A percentile compares a stretch with the other conserved stretches of the same genome.
These are phyloP conservation scores for Boletus austroedulis DNA, from an alignment of 1,284 basidiomycete species.

Conservation along the genomic window DNA sequence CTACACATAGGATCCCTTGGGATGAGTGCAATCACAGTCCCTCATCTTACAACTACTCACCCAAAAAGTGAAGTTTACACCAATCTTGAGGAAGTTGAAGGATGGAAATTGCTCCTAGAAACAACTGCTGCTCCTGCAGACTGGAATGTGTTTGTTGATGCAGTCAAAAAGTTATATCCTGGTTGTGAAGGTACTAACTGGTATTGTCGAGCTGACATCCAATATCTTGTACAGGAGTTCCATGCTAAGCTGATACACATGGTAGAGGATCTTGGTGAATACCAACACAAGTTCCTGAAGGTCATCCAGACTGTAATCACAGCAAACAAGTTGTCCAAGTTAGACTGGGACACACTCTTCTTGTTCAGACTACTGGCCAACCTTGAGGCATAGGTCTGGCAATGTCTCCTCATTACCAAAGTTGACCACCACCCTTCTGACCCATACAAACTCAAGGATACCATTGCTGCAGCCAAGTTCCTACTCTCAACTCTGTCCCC, in stretches of 20 bases:
- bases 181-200: not conserved
- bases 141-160: too few species aligned
- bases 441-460: too few species aligned
- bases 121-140: not conserved
- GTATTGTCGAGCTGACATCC: not conserved
- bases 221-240: not conserved
- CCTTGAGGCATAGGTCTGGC: not conserved
- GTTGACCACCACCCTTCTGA: not conserved
- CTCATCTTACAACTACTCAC: too few species aligned
- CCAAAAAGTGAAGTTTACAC: too few species aligned
- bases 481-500: not conserved
- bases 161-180: not conserved
- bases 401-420: not conserved
- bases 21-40: too few species aligned
- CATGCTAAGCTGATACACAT: not conserved
- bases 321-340: not conserved
- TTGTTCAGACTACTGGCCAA: not conserved
- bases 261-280: not conserved
- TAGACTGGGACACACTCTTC: not conserved
- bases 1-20: too few species aligned
- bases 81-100: not conserved
- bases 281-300: not conserved
- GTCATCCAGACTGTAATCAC: not conserved
- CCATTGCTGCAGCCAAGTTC: too few species aligned
- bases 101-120: not conserved